Percentiles rank a stretch among this genome's conserved stretches.
Evolutionary conservation across 495 filamentous ascomycete species (phyloP).

Genomic region (Xylaria venustula): DNA sequence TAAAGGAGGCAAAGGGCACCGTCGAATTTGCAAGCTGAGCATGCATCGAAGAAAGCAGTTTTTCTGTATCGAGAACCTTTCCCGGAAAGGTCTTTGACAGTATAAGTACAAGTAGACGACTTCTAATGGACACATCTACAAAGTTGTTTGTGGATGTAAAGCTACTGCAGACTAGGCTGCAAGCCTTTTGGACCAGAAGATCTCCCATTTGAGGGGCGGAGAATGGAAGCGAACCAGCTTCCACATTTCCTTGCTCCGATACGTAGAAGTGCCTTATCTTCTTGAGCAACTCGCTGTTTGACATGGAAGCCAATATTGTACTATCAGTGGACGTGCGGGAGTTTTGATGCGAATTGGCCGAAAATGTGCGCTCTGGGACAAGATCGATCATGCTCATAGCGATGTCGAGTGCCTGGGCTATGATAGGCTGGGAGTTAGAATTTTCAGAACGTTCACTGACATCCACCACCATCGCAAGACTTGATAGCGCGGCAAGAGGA

Average conservation of each 20-base stretch:
- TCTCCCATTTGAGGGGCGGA: constrained; percentile 53
- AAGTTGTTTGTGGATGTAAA: constrained; percentile 36
- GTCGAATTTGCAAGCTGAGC: constrained; percentile 34
- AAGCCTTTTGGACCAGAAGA: constrained; percentile 61
- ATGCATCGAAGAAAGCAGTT: constrained; percentile 57
- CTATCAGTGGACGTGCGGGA: constrained; percentile 28
- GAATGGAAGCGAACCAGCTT: constrained; percentile 55
- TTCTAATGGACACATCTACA: constrained; percentile 40
- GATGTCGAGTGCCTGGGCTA: constrained; percentile 49
- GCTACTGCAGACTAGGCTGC: constrained; percentile 50
- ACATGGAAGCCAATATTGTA: constrained; percentile 23
- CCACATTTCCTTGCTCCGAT: constrained; percentile 54
- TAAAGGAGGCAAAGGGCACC: constrained; percentile 50
- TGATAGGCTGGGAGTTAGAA: constrained; percentile 15
- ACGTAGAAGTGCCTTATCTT: constrained; percentile 65
- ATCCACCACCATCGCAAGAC: constrained; percentile 62
- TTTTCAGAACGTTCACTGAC: constrained; percentile 29
- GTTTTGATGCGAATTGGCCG: constrained; percentile 29
- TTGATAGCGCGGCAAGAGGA: constrained; percentile 67
- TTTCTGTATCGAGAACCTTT: constrained; percentile 50
- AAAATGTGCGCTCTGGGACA: constrained; percentile 70
- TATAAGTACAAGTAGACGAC: constrained; percentile 55
- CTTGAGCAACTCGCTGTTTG: constrained; percentile 55
- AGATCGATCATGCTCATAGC: constrained; percentile 58
- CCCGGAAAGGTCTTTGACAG: constrained; percentile 56